phyloP scores from a whole-genome alignment of 805 yeast genomes.

The Pichia paraexigua region DNA sequence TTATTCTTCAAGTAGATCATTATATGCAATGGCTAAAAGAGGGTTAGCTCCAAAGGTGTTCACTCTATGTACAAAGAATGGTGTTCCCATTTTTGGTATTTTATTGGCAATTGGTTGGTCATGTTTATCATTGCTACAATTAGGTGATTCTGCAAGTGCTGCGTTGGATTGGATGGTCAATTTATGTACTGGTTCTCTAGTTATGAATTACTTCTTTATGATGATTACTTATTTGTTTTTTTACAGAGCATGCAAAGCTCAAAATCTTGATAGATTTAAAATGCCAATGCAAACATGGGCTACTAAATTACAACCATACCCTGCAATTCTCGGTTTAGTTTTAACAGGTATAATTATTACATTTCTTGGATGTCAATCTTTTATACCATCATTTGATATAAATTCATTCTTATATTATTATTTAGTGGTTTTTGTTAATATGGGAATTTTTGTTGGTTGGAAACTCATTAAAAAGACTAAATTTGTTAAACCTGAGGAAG shows the following conservation, averaged over 20 bases:
- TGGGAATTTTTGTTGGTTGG: conserved; percentile 29
- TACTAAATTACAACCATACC: conserved; percentile 32
- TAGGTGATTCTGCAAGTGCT: conserved; percentile 25
- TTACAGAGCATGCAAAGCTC: conserved; percentile 52
- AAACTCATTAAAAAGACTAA: conserved; percentile 34
- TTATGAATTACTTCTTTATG: conserved; percentile 25
- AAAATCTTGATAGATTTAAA: conserved; percentile 38
- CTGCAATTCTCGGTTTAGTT: conserved; percentile 23
- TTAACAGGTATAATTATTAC: conserved; percentile 30
- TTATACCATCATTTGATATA: conserved; percentile 32
- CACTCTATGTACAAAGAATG: conserved; percentile 50
- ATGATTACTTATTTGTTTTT: conserved; percentile 52
- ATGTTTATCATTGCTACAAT: conserved; percentile 28
- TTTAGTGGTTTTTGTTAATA: conserved; percentile 35
- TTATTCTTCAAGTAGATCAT: conserved; percentile 59
- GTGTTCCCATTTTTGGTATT: conserved; percentile 39
- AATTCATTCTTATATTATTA: conserved; percentile 38
- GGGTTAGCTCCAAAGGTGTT: conserved; percentile 71
- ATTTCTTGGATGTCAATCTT: conserved; percentile 34
- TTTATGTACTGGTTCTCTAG: conserved; percentile 25
- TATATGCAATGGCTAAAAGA: conserved; percentile 61
- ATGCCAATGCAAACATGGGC: conserved; percentile 44
- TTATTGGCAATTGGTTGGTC: conserved; percentile 26
- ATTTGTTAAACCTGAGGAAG: conserved; percentile 34
- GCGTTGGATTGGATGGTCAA: conserved; percentile 28